Base-by-base conservation (phyloP, 2,329 filamentous ascomycete species). In the Cladosporium sp. region DNA sequence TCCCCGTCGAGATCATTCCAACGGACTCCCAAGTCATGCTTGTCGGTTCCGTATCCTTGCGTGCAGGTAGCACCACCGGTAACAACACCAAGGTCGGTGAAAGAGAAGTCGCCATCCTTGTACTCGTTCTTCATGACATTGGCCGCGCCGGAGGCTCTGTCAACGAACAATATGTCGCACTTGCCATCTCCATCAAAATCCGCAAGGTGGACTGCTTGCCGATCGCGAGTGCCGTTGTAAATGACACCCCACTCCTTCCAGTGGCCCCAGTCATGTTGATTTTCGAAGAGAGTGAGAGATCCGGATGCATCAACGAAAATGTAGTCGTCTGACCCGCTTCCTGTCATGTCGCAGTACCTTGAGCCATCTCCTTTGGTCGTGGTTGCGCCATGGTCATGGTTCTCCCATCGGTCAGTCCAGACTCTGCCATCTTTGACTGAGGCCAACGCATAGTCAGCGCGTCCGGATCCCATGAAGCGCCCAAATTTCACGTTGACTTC, bases 281-380 rank as follows among this genome's bases (percentile, higher is more conserved):
- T 52, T 19, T 52, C 43, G 43, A 49, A 54, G 6, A 54, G 44
- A 3, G 40, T 54, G 7, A 54, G 45, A 3, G 51, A 32, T 2
- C 51, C 51, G 3, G 30, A 44, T 4, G 47, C 29, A 27, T 54
- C 36, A 19, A 54, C 47, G 47, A 51, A 54, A 6, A 56, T 17
- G 12, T 54, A 54, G 37, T 56, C 54, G 17, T 56, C 52, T 8
- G 41, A 47, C 12, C 54, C 54, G 13, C 15, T 27, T 5, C 48
- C 48, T 6, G 36, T 43, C 54, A 56, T 56, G 19, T 56, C 52
- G 40, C 54, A 56, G n/a, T 56, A 56, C 11, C 22, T 36, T 13
- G 29, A 36, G 6, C 54, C 54, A 34, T 56, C 54, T 3, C 47
- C 52, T 47, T 20, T 49, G 20, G 39, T 30, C 44, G 40, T 47